Base-by-base conservation (phyloP, 345 rosid species). In the Microcos paniculata region DNA sequence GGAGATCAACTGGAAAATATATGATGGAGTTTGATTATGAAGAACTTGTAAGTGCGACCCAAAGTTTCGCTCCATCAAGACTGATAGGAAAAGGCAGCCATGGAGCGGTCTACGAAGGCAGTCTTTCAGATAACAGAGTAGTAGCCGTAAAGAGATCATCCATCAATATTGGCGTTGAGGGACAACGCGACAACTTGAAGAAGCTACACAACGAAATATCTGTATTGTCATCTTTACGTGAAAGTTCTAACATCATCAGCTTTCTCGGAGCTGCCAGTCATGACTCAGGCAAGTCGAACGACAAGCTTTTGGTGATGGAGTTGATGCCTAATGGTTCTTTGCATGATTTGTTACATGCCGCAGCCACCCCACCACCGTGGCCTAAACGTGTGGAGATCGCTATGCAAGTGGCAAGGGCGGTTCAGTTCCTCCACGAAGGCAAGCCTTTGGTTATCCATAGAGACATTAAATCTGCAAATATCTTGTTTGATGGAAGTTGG, bases 11-110 rank as follows among this genome's bases (percentile, higher is more conserved):
- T 59, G 26, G 38, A 23, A 16, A n/a, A 62, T 67, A 51, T 62
- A 82, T 75, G 64, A 59, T 40, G 57, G 83, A 78, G 49, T 89
- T 89, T 80, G 87, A 87, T 75, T 84, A 85, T 76, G 76, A 89
- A 61, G 81, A 90, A 56, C 83, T 91, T 28, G 87, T 83, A 4
- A 76, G 72, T 74, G 90, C 91, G 49, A 88, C 95, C 0, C 76
- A 82, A 43, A 71, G 76, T 30, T 93, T 93, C 87, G 90, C 90
- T 56, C 83, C 85, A 0, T 83, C 90, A 0, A 82, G 64, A 1
- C 87, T 93, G 66, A 58, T 93, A 5, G 98, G 98, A 10, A 91
- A 82, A 86, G 96, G 98, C 40, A 93, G 98, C 81, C 98, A 93
- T 56, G 96, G 96, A 30, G 83, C 85, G 1, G 83, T 93, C 24